These are phyloP conservation scores for Mucor piriformis DNA, from an alignment of 371 early-diverging fungal species.

Conservation along the genomic window DNA sequence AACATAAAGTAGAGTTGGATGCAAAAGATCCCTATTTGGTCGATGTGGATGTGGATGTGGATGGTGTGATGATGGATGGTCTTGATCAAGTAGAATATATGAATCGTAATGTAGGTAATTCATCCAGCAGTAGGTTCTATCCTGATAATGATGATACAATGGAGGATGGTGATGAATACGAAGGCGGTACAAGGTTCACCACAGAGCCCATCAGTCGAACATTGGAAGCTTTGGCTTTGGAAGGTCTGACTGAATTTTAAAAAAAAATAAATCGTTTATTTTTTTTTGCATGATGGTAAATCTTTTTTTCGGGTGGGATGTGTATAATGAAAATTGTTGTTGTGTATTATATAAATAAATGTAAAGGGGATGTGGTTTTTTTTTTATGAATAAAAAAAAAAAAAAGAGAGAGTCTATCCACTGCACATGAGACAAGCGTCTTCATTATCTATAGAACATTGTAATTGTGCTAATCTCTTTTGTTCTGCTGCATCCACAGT, in stretches of 20 bases:
- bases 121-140: conserved; percentile 19
- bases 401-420: conserved; percentile 52
- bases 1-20: conserved; percentile 8
- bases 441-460: conserved; percentile 88
- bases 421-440: conserved; percentile 93
- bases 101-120: conserved; percentile 24
- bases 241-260: conserved; percentile 39
- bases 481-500: conserved; percentile 18
- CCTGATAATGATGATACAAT: conserved; percentile 22
- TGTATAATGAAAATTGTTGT: not conserved
- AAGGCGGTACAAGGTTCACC: conserved; percentile 18
- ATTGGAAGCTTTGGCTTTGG: conserved; percentile 49
- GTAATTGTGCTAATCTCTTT: conserved; percentile 39
- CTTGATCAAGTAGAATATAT: conserved; percentile 48
- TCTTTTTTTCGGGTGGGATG: not conserved
- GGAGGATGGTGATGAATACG: conserved; percentile 32
- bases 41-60: conserved; percentile 55
- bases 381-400: conserved; percentile 4
- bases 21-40: conserved; percentile 45
- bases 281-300: conserved; percentile 1
- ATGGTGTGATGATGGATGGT: conserved; percentile 57
- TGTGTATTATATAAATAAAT: not conserved
- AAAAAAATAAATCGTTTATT: not conserved
- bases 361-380: not conserved
- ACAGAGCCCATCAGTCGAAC: conserved; percentile 48